Base-by-base conservation (phyloP, 2,329 filamentous ascomycete species). In the Beauveria caledonica region DNA sequence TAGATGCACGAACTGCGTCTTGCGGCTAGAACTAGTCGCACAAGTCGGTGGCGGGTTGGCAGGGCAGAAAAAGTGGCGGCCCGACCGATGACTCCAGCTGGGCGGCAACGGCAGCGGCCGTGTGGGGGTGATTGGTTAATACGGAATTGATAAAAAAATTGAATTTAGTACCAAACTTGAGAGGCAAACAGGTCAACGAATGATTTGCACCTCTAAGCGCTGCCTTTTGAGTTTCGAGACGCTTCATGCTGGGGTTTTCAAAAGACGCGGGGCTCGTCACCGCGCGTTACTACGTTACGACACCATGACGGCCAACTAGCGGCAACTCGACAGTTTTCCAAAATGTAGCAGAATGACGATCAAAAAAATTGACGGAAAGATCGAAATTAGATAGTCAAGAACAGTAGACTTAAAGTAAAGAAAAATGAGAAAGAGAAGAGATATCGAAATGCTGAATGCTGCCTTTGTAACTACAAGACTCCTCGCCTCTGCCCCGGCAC, bases 31-130 rank as follows among this genome's bases (percentile, higher is more conserved):
- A 17, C 54, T 57, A 57, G 19, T 27, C 21, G 19, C 50, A 53
- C 49, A 54, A 60, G 60, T 58, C 56, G 48, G 56, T 48, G 46
- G 54, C 52, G 53, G 53, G 58, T 51, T 53, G 58, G 58, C 50
- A 60, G 58, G 57, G 50, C 49, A 54, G 49, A 49, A 60, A 60
- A 60, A 54, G 50, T 60, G 58, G 58, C 58, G 50, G 58, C 58
- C 57, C 58, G 58, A 57, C 48, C 27, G 60, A 60, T 46, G 48
- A 59, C 48, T 59, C 48, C 57, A 59, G 49, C 46, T 33, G 42
- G 58, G 58, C 58, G 58, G 44, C 51, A 56, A 60, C 59, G 59
- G 59, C 39, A 60, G 59, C 45, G 21, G 52, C 59, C 59, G 59
- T 45, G 59, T 60, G 59, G 59, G 45, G 52, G 23, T 50, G 25